These are phyloP conservation scores for Starmerella bacillaris DNA, from an alignment of 805 yeast species.

Conservation along the genomic window DNA sequence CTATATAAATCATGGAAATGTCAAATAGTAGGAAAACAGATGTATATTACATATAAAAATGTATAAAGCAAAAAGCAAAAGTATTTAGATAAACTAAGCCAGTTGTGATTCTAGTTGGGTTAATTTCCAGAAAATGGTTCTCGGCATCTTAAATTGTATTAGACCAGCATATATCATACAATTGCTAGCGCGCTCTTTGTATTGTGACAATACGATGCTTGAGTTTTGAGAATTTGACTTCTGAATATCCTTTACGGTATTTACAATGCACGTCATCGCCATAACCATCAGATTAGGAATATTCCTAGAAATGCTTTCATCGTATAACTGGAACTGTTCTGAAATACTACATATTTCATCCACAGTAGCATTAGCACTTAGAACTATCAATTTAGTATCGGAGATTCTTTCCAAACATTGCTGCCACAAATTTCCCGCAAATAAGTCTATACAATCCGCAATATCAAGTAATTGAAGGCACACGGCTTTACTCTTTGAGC, in stretches of 20 bases:
- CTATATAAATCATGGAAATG: too few species aligned
- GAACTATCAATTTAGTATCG: slow-evolving; percentile 49
- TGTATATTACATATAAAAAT: too few species aligned
- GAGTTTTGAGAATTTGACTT: slow-evolving; percentile 8
- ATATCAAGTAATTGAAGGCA: slow-evolving; percentile 47
- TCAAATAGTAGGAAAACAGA: too few species aligned
- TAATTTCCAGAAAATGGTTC: slow-evolving; percentile 21
- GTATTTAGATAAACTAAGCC: background rate
- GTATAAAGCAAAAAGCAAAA: too few species aligned
- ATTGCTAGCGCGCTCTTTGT: slow-evolving; percentile 38
- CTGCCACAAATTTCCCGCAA: slow-evolving; percentile 40
- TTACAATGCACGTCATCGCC: slow-evolving; percentile 60
- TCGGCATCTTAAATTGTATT: slow-evolving; percentile 82
- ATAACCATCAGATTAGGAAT: slow-evolving; percentile 65
- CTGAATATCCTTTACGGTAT: slow-evolving; percentile 19
- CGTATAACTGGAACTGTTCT: slow-evolving; percentile 44
- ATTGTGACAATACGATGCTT: slow-evolving; percentile 14
- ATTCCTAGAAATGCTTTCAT: slow-evolving; percentile 58
- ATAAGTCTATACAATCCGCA: slow-evolving; percentile 46
- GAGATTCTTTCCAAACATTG: slow-evolving; percentile 38
- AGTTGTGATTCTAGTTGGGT: slow-evolving; percentile 16
- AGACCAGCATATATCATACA: slow-evolving; percentile 92
- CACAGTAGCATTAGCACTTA: slow-evolving; percentile 30
- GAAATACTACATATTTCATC: slow-evolving; percentile 44
- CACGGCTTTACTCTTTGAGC: slow-evolving; percentile 45